A percentile compares a stretch with the other conserved stretches of the same genome.
These are phyloP conservation scores for Collybiopsis confluens DNA, from an alignment of 768 basidiomycete genomes.

Conservation along the genomic window DNA sequence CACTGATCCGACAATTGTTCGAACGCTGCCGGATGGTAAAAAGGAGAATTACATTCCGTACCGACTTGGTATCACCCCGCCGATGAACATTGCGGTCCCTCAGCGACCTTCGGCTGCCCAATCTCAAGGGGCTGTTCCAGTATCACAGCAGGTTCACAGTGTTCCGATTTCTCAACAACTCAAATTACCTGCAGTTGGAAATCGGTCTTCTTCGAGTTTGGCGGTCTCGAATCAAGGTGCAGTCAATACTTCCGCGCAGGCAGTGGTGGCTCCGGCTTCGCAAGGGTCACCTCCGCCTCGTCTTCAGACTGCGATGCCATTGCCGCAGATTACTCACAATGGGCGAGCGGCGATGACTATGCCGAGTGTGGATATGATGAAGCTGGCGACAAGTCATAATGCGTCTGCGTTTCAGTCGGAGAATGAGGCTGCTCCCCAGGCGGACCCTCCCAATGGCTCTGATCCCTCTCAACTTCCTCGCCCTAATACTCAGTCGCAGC, in stretches of 20 bases:
- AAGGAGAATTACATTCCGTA: slow-evolving; percentile 9
- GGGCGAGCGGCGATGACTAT: slow-evolving; percentile 41
- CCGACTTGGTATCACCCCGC: slow-evolving; percentile 9
- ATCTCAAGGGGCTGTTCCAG: not conserved
- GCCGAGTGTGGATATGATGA: slow-evolving; percentile 37
- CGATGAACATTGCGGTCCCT: not conserved
- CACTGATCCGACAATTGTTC: slow-evolving; percentile 11
- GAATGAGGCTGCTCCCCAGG: slow-evolving; percentile 5
- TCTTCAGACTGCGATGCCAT: slow-evolving; percentile 20
- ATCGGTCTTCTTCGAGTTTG: not conserved
- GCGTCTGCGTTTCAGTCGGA: slow-evolving; percentile 12
- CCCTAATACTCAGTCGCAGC: slow-evolving; percentile 34
- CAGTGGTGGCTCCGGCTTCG: not conserved
- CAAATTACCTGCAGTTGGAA: not conserved
- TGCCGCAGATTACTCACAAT: slow-evolving; percentile 4
- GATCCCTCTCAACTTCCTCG: slow-evolving; percentile 3
- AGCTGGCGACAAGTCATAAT: slow-evolving; percentile 13
- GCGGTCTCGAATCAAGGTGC: not conserved
- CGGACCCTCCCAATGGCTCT: not conserved
- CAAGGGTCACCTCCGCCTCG: slow-evolving; percentile 29
- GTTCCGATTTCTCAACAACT: slow-evolving; percentile 7
- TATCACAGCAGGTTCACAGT: not conserved
- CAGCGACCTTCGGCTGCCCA: not conserved
- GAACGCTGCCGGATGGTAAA: slow-evolving; percentile 8
- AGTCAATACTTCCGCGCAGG: not conserved